phyloP scores from a whole-genome alignment of 176 grass and related monocot genomes.

The Juncus effusus region DNA sequence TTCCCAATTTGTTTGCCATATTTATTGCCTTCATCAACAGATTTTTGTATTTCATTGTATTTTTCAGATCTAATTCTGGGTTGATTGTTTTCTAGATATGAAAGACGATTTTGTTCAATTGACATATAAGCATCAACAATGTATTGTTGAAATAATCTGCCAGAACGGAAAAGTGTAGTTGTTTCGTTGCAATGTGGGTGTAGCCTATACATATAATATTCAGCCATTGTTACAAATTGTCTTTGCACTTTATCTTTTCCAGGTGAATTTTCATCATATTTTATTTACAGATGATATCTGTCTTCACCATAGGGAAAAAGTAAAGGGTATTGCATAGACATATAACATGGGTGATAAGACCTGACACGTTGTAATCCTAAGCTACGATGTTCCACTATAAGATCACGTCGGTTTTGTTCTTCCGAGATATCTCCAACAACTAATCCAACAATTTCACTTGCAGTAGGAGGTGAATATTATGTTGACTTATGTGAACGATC shows the following conservation, averaged over 20 bases:
- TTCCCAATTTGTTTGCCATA: neutral
- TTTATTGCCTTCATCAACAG: neutral
- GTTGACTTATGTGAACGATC: no score
- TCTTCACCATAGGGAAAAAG: neutral
- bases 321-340: neutral
- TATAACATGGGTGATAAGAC: neutral
- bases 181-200: neutral
- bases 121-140: neutral
- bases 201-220: neutral
- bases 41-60: neutral
- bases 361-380: neutral
- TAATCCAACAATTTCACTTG: no score
- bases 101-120: neutral
- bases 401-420: neutral
- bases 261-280: neutral
- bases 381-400: neutral
- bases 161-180: neutral
- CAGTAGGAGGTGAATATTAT: neutral
- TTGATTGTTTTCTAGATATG: neutral
- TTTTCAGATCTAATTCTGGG: neutral
- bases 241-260: neutral
- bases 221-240: neutral
- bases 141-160: neutral
- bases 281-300: neutral
- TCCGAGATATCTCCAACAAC: neutral